Conservation (phyloP, 2,329 filamentous ascomycete species). For the Neurospora sp. region DNA sequence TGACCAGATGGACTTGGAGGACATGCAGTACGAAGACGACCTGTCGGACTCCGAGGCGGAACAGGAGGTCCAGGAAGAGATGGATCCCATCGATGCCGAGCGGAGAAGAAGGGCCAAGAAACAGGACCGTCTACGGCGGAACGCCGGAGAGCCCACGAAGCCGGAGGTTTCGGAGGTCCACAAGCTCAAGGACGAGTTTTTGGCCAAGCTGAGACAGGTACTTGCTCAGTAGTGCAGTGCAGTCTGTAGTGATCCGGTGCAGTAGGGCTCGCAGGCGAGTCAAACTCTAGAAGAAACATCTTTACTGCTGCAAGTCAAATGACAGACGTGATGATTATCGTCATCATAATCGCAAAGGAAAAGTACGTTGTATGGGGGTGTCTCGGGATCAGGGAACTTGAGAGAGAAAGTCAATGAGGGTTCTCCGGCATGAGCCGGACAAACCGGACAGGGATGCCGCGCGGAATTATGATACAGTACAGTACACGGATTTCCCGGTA, state of each 20-base stretch:
- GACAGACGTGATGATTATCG: background rate
- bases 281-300: background rate
- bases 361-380: background rate
- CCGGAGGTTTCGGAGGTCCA: constrained; percentile 68
- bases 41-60: constrained; percentile 51
- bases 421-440: background rate
- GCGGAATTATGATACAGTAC: background rate
- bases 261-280: background rate
- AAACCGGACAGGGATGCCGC: background rate
- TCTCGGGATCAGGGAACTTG: background rate
- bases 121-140: constrained; percentile 70
- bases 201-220: constrained; percentile 72
- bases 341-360: background rate
- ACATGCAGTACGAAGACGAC: constrained; percentile 74
- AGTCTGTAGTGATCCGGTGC: background rate
- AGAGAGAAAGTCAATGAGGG: background rate
- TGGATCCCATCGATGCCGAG: constrained; percentile 83
- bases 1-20: constrained; percentile 75
- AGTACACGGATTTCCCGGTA: background rate
- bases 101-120: constrained; percentile 64
- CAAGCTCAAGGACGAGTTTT: constrained; percentile 70
- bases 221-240: constrained; percentile 53
- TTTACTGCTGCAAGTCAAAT: background rate
- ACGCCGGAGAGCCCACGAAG: constrained; percentile 76
- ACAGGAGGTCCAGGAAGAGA: constrained; percentile 64